Conservation (phyloP, 176 grass and related monocot genomes). For the Bothriochloa decipiens region DNA sequence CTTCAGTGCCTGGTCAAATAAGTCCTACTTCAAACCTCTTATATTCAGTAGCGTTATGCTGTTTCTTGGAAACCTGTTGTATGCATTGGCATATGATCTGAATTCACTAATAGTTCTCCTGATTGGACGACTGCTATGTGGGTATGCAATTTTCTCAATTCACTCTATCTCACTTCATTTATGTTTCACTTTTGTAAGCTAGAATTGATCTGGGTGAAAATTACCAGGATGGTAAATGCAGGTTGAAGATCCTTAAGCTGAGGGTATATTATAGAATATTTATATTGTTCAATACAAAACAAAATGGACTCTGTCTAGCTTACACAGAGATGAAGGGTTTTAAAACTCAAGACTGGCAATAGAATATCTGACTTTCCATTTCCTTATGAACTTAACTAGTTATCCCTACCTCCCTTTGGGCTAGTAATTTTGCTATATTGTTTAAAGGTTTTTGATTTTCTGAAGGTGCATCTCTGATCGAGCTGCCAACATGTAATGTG, state of each 20-base stretch:
- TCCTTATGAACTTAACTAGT: background rate
- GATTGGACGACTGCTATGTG: conserved; percentile 69
- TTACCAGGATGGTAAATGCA: background rate
- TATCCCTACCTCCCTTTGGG: background rate
- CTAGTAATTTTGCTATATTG: background rate
- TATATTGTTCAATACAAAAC: background rate
- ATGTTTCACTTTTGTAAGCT: conserved; percentile 4
- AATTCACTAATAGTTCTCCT: conserved; percentile 72
- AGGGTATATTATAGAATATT: background rate
- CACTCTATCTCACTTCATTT: background rate
- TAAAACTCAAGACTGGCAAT: background rate
- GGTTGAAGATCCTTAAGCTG: background rate
- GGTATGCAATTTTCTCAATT: conserved; percentile 50
- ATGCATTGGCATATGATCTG: conserved; percentile 82
- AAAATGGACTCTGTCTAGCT: background rate
- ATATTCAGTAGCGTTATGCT: conserved; percentile 84
- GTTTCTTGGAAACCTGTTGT: conserved; percentile 69
- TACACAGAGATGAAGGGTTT: background rate
- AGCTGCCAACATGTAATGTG: conserved; percentile 37
- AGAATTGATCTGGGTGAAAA: background rate
- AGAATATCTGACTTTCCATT: background rate
- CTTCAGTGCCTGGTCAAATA: conserved; percentile 93
- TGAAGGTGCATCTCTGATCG: background rate
- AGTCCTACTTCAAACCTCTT: conserved; percentile 76
- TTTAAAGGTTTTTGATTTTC: conserved; percentile 20